Conservation (phyloP, 2,329 filamentous ascomycete species). For the Phyllosticta paracitricarpa region DNA sequence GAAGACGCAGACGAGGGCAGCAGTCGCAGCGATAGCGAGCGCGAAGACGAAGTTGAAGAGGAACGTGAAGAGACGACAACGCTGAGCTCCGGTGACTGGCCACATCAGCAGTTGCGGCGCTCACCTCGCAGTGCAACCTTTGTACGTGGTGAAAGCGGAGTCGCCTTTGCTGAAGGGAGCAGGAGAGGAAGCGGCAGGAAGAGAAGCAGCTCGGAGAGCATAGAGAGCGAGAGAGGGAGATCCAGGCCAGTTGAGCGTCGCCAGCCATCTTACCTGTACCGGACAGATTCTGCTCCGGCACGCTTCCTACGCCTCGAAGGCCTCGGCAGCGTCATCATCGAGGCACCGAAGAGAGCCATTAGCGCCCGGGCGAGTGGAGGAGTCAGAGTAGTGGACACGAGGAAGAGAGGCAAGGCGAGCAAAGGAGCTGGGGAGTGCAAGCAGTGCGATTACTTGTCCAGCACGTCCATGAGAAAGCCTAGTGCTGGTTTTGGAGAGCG, state of each 20-base stretch:
- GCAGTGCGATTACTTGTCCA: neutral
- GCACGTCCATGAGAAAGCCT: neutral
- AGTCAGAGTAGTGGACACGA: constrained; percentile 1
- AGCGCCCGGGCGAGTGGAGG: constrained; percentile 4
- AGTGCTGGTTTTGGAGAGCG: neutral
- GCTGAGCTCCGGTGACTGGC: neutral
- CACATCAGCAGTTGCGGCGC: neutral
- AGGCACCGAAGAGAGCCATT: constrained; percentile 1
- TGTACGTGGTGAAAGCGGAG: neutral
- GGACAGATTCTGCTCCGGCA: neutral
- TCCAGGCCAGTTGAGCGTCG: neutral
- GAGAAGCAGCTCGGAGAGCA: neutral
- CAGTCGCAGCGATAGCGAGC: neutral
- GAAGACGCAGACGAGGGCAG: neutral
- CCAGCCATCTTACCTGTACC: neutral
- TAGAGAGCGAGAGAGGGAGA: neutral
- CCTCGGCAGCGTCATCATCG: constrained; percentile 2
- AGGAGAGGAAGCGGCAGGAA: neutral
- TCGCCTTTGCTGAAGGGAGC: neutral
- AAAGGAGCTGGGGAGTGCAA: neutral
- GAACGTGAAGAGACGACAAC: neutral
- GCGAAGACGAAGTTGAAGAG: neutral
- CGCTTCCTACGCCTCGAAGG: constrained; percentile 1
- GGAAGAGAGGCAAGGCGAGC: neutral
- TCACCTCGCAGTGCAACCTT: neutral